A percentile compares a stretch with the other conserved stretches of the same genome.
Conservation (phyloP, 345 rosid genomes). For the Arabidopsis arenosa region DNA sequence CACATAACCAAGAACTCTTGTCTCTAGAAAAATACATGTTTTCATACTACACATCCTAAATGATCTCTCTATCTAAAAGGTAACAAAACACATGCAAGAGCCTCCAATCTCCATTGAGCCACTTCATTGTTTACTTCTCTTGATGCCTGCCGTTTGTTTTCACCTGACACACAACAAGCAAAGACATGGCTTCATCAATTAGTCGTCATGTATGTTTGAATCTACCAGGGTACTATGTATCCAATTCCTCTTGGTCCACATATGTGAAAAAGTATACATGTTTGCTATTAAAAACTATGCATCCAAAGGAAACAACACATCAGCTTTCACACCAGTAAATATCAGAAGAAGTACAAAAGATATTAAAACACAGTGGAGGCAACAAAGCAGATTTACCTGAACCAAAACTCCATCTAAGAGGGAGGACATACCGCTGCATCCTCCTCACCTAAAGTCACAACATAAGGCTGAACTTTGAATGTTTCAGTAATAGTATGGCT, state of each 20-base stretch:
- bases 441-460: slow-evolving; percentile 48
- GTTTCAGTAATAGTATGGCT: slow-evolving; percentile 57
- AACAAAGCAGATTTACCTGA: slow-evolving; percentile 44
- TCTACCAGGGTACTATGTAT: not conserved
- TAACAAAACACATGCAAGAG: slow-evolving; percentile 2
- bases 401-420: slow-evolving; percentile 19
- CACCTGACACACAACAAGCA: slow-evolving; percentile 23
- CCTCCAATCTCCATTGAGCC: slow-evolving; percentile 6
- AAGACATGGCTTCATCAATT: slow-evolving; percentile 8
- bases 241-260: not conserved
- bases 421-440: slow-evolving; percentile 38
- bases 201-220: slow-evolving; percentile 7
- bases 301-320: slow-evolving; percentile 10
- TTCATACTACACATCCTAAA: slow-evolving; percentile 20
- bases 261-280: not conserved
- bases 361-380: not conserved
- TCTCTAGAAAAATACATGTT: slow-evolving; percentile 9
- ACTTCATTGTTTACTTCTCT: slow-evolving; percentile 31
- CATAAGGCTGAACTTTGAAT: slow-evolving; percentile 47
- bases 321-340: not conserved
- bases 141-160: slow-evolving; percentile 19
- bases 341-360: not conserved
- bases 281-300: not conserved
- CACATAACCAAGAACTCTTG: slow-evolving; percentile 17
- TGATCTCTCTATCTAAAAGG: slow-evolving; percentile 23